Evolutionary conservation across 1,139 yeast genomes (phyloP).

Genomic region (Geotrichum klebahnii): DNA sequence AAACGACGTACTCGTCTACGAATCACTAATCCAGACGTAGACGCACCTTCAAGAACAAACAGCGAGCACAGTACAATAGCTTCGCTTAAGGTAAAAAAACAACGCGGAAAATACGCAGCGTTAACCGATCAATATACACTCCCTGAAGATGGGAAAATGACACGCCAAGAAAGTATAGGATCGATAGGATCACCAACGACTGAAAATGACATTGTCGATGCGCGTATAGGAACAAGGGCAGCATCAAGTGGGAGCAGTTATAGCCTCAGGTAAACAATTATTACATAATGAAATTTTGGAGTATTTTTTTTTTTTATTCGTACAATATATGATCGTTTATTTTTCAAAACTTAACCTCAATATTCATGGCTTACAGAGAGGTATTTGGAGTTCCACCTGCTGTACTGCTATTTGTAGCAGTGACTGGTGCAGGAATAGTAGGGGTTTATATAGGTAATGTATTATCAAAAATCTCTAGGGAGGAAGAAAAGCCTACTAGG

Average conservation of each 20-base stretch:
- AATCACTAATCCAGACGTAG: conserved; percentile 56
- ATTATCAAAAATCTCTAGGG: not conserved
- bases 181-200: not conserved
- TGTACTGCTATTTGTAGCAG: not conserved
- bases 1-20: conserved; percentile 59
- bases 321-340: not conserved
- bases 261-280: conserved; percentile 2
- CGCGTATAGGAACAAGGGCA: conserved; percentile 11
- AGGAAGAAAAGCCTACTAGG: too few species aligned
- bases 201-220: conserved; percentile 11
- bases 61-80: conserved; percentile 20
- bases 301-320: conserved; percentile 3
- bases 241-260: conserved; percentile 18
- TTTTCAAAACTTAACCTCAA: not conserved
- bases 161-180: not conserved
- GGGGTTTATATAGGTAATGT: not conserved
- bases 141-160: not conserved
- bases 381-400: not conserved
- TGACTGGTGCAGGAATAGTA: not conserved
- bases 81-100: conserved; percentile 17
- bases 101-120: conserved; percentile 10
- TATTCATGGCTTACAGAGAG: not conserved
- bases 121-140: not conserved
- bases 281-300: not conserved
- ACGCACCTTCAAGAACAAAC: conserved; percentile 19